These are phyloP conservation scores for Pinguiococcus pyrenoidosus DNA, from an alignment of 108 stramenopile genomes.

Conservation along the genomic window DNA sequence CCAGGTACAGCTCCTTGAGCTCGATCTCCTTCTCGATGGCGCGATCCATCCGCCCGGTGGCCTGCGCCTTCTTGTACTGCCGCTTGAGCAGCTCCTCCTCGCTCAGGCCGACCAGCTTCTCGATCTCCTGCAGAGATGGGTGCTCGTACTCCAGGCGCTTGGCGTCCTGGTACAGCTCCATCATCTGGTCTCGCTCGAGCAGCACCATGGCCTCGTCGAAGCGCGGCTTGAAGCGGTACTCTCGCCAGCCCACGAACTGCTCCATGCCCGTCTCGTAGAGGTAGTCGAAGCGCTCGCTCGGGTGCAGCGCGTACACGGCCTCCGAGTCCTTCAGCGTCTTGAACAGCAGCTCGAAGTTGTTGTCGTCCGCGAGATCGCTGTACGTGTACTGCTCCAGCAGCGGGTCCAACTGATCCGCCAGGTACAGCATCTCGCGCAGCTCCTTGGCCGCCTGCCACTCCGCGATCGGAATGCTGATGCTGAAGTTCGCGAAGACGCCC, in stretches of 20 bases:
- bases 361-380: not conserved
- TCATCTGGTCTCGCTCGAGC: slow-evolving; percentile 21
- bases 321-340: slow-evolving; percentile 11
- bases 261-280: slow-evolving; percentile 6
- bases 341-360: not conserved
- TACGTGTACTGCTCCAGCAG: not conserved
- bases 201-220: slow-evolving; percentile 10
- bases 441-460: slow-evolving; percentile 5
- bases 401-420: not conserved
- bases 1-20: slow-evolving; percentile 41
- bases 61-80: slow-evolving; percentile 35
- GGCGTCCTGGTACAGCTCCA: slow-evolving; percentile 10
- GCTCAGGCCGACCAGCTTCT: slow-evolving; percentile 24
- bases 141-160: slow-evolving; percentile 9
- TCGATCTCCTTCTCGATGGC: slow-evolving; percentile 42
- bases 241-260: slow-evolving; percentile 4
- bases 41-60: slow-evolving; percentile 27
- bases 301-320: slow-evolving; percentile 4
- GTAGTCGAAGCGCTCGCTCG: slow-evolving; percentile 8
- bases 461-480: slow-evolving; percentile 5
- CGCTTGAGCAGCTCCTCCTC: slow-evolving; percentile 41
- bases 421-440: not conserved
- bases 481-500: slow-evolving; percentile 4
- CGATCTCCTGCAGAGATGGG: slow-evolving; percentile 25
- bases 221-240: not conserved